These are phyloP conservation scores for Arthrobotrys iridis DNA, from an alignment of 2,329 filamentous ascomycete species.

Conservation along the genomic window DNA sequence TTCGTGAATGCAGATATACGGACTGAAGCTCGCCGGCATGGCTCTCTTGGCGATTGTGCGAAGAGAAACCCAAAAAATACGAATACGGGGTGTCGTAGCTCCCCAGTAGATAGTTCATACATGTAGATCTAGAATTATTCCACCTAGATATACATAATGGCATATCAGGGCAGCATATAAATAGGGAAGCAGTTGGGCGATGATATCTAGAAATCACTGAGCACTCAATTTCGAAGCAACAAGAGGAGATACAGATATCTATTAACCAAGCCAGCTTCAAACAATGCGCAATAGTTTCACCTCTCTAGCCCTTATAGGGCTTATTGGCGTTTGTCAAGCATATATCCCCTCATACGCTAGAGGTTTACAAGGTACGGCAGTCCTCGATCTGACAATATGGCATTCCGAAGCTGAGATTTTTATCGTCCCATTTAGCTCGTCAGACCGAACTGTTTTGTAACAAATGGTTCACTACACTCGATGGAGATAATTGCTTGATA, in stretches of 20 bases:
- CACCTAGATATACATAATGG: too few relatives aligned
- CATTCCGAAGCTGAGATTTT: neutral
- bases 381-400: neutral
- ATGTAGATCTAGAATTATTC: neutral
- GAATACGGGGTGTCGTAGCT: too few relatives aligned
- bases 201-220: too few relatives aligned
- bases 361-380: slow-evolving; percentile 12
- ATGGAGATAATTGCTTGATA: slow-evolving; percentile 9
- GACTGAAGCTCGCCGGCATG: too few relatives aligned
- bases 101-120: too few relatives aligned
- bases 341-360: neutral
- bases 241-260: too few relatives aligned
- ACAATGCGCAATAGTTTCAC: neutral
- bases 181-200: too few relatives aligned
- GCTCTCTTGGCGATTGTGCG: too few relatives aligned
- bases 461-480: slow-evolving; percentile 16
- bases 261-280: neutral
- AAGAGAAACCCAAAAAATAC: too few relatives aligned
- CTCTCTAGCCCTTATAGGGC: neutral
- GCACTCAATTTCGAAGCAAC: too few relatives aligned
- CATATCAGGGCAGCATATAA: too few relatives aligned
- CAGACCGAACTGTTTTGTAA: slow-evolving; percentile 12
- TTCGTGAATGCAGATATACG: too few relatives aligned
- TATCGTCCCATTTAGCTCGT: neutral
- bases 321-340: slow-evolving; percentile 5